Evolutionary conservation across 208 protist species (phyloP).

Genomic region (Crithidia bombi): DNA sequence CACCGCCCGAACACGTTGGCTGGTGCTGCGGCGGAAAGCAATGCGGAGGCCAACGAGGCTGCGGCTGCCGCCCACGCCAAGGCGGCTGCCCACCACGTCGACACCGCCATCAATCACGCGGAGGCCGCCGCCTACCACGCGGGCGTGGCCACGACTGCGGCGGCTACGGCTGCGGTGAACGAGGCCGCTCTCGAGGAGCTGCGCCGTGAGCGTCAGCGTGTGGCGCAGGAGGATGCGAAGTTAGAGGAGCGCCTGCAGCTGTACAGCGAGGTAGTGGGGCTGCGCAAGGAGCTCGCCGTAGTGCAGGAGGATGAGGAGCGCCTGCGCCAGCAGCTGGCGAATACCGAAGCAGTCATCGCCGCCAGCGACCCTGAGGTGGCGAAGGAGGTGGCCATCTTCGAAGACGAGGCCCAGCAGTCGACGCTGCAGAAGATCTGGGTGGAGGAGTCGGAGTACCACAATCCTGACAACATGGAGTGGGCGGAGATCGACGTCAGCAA

Average conservation of each 20-base stretch:
- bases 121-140: neutral
- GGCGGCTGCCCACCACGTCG: neutral
- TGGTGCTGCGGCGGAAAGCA: constrained; percentile 5
- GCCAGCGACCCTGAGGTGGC: constrained; percentile 53
- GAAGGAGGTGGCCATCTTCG: constrained; percentile 50
- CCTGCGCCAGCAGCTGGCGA: constrained; percentile 51
- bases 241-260: constrained; percentile 70
- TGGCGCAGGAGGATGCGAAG: constrained; percentile 9
- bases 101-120: neutral
- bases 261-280: constrained; percentile 66
- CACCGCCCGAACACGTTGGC: constrained; percentile 17
- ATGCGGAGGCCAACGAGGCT: neutral
- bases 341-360: constrained; percentile 29
- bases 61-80: constrained; percentile 1
- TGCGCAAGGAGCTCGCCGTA: constrained; percentile 69
- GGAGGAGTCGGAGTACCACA: constrained; percentile 47
- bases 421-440: constrained; percentile 58
- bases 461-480: constrained; percentile 61
- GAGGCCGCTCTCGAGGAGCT: constrained; percentile 20
- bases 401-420: constrained; percentile 73
- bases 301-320: constrained; percentile 66
- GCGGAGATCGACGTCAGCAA: constrained; percentile 50
- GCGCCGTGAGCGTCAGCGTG: constrained; percentile 13
- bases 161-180: neutral
- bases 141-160: neutral